Base-by-base conservation (phyloP, 169 alveolate genomes). In the Haemoproteus tartakovskyi region DNA sequence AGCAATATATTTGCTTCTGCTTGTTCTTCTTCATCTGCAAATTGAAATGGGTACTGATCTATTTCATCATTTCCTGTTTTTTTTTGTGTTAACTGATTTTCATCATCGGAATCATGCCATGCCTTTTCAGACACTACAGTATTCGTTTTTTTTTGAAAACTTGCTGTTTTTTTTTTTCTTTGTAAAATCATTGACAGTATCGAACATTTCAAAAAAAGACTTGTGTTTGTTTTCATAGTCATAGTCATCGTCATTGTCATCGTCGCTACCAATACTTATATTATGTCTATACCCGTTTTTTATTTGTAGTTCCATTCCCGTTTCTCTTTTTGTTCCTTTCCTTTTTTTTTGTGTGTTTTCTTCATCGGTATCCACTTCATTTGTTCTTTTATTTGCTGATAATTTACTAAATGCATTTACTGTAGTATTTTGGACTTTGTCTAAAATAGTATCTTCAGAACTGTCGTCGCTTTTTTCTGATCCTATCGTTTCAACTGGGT, bases 31-130 rank as follows among this genome's bases (percentile, higher is more conserved):
- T 57, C 67, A n/a, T 24, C 24, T 37, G 21, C 47, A 40, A 43
- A 24, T 14, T 46, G 47, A 5, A n/a, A n/a, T n/a, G 9, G 62
- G 22, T 26, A 16, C 29, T 26, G 62, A 3, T 16, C 16, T 36
- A 24, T 29, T 5, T 62, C 61, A 26, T 46, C 18, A 21, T 24
- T 62, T 9, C 45, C 47, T 0, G 5, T 16, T 16, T 59, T 33
- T 21, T 27, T 54, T 29, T 36, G 41, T 6, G 19, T 22, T 50
- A 36, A 29, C 3, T 29, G 45, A 27, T 40, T 18, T 16, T 78
- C 80, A 43, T 78, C 80, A 38, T 78, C 80, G 30, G 80, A 78
- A 36, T 78, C 80, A 22, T 57, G 41, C 80, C 80, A 78, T 19
- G 30, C 78, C 36, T 40, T 45, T 19, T 52, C 54, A 18, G 30